Evolutionary conservation across 2,329 filamentous ascomycete species (phyloP).

Genomic region (Phialophora tarda): DNA sequence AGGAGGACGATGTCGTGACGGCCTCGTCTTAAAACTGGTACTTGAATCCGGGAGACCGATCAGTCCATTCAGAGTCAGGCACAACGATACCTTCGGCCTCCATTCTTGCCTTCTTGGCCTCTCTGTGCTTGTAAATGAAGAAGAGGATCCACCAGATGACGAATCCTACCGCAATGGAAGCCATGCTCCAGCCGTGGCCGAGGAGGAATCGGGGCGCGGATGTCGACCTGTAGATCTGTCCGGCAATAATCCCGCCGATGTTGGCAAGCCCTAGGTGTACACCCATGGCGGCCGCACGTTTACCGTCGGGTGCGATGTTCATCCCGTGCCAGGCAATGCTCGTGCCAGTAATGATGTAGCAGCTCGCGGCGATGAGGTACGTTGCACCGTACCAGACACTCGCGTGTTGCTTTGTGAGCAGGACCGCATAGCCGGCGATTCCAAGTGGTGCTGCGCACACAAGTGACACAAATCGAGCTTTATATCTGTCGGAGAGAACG

Average conservation of each 20-base stretch:
- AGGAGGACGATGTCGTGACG: not conserved
- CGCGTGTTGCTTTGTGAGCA: conserved; percentile 55
- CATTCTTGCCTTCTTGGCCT: conserved; percentile 19
- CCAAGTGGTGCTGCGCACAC: conserved; percentile 51
- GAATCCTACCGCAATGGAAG: conserved; percentile 12
- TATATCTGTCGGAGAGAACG: conserved; percentile 52
- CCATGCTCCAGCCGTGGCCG: conserved; percentile 23
- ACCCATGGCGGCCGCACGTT: conserved; percentile 58
- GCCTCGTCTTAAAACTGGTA: conserved; percentile 18
- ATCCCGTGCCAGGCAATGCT: conserved; percentile 57
- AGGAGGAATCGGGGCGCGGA: conserved; percentile 13
- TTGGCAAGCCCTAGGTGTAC: conserved; percentile 57
- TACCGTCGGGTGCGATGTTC: conserved; percentile 64
- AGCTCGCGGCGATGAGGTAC: conserved; percentile 55
- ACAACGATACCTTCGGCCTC: conserved; percentile 7
- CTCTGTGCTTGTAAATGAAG: conserved; percentile 21
- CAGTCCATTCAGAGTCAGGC: conserved; percentile 6
- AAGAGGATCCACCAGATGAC: conserved; percentile 18
- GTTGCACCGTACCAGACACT: conserved; percentile 58
- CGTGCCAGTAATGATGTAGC: conserved; percentile 56
- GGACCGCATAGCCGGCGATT: conserved; percentile 57
- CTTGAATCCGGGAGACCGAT: conserved; percentile 21
- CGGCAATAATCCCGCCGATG: conserved; percentile 55
- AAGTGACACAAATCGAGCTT: conserved; percentile 45
- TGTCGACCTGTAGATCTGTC: conserved; percentile 24